Percentiles rank a stretch among this genome's conserved stretches.
These are phyloP conservation scores for Ogataea neopini DNA, from an alignment of 805 yeast species.

Conservation along the genomic window DNA sequence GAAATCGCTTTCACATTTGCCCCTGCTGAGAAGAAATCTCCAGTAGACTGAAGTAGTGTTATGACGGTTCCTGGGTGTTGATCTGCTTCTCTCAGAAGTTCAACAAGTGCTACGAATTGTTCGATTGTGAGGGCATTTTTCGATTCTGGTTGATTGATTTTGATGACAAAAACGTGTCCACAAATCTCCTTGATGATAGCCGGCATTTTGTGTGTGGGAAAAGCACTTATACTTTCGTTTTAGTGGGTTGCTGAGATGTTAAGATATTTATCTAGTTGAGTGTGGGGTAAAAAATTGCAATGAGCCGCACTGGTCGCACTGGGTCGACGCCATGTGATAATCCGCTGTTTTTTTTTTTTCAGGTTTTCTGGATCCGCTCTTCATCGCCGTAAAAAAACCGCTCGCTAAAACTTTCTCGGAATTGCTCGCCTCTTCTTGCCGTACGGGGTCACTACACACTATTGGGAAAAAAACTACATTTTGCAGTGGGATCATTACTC, in stretches of 20 bases:
- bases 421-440: slow-evolving; percentile 11
- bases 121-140: slow-evolving; percentile 67
- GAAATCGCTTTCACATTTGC: slow-evolving; percentile 60
- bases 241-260: background rate
- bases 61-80: slow-evolving; percentile 57
- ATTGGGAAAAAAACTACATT: background rate
- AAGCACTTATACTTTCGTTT: too few relatives aligned
- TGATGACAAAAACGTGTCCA: slow-evolving; percentile 48
- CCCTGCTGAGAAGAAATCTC: slow-evolving; percentile 81
- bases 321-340: slow-evolving; percentile 10
- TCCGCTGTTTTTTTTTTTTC: too few relatives aligned
- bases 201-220: background rate
- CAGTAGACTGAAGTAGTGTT: slow-evolving; percentile 70
- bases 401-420: background rate
- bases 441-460: background rate
- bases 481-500: background rate
- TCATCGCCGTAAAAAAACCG: background rate
- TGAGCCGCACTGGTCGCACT: background rate
- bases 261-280: background rate
- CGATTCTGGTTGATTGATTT: slow-evolving; percentile 58
- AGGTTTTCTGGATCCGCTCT: background rate
- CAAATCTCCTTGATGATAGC: slow-evolving; percentile 18
- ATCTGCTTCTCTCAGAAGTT: slow-evolving; percentile 61
- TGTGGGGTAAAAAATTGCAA: slow-evolving; percentile 3
- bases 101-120: slow-evolving; percentile 63